A percentile compares a stretch with the other conserved stretches of the same genome.
Conservation (phyloP, 176 grass and related monocot species). For the Oryza australiensis region DNA sequence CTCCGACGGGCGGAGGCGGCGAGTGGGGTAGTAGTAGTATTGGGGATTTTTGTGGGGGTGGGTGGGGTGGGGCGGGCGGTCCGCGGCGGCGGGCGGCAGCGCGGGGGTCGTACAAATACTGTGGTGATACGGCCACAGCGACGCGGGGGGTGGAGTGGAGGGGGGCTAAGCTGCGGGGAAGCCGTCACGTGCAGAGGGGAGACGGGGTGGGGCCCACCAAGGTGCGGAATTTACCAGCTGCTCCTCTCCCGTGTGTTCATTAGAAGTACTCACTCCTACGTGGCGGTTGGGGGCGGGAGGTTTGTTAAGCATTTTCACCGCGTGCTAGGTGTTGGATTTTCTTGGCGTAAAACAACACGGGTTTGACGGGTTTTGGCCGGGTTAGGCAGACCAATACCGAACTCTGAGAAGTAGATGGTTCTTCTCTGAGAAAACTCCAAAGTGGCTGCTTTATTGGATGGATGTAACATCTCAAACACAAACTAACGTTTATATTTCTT, state of each 20-base stretch:
- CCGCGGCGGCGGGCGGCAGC: slow-evolving; percentile 10
- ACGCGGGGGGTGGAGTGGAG: background rate
- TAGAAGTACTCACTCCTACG: background rate
- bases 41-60: too few species aligned
- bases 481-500: too few species aligned
- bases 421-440: background rate
- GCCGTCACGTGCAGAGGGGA: background rate
- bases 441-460: background rate
- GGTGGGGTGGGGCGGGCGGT: background rate
- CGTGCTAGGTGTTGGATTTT: background rate
- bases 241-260: background rate
- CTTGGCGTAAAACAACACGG: background rate
- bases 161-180: too few species aligned
- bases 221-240: background rate
- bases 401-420: background rate
- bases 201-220: background rate
- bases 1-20: too few species aligned
- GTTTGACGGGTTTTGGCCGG: background rate
- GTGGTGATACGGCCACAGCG: background rate
- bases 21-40: too few species aligned
- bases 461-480: background rate
- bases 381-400: background rate
- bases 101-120: background rate
- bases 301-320: background rate
- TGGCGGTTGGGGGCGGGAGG: too few species aligned